These are phyloP conservation scores for Diplodia corticola DNA, from an alignment of 2,329 filamentous ascomycete genomes.

Conservation along the genomic window DNA sequence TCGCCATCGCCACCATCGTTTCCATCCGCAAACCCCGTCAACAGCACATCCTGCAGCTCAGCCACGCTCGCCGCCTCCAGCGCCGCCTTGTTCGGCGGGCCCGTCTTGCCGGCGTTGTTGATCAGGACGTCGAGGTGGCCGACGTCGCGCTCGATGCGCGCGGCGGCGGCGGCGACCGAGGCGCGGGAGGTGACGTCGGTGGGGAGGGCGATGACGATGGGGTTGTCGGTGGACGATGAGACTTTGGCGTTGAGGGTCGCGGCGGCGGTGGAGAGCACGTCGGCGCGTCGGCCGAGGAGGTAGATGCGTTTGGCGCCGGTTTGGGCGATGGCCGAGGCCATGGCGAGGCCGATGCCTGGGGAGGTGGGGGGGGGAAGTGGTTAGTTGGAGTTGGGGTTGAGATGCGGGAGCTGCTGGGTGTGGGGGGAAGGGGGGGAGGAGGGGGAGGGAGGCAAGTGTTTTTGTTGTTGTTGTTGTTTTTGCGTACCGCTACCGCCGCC, in stretches of 20 bases:
- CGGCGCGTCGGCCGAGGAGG: constrained; percentile 46
- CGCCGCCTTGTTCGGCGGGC: constrained; percentile 46
- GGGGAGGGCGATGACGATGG: constrained; percentile 44
- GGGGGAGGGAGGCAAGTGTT: neutral
- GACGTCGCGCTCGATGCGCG: constrained; percentile 44
- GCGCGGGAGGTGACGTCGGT: constrained; percentile 45
- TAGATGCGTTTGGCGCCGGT: constrained; percentile 47
- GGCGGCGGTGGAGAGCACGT: constrained; percentile 45
- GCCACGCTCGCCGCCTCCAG: constrained; percentile 47
- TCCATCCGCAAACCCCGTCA: constrained; percentile 30
- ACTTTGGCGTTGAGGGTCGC: constrained; percentile 32
- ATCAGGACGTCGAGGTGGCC: constrained; percentile 55
- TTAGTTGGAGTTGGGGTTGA: constrained; percentile 37
- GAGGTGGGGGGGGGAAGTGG: constrained; percentile 18
- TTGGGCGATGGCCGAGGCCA: constrained; percentile 45
- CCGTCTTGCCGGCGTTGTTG: constrained; percentile 53
- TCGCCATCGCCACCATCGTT: constrained; percentile 36
- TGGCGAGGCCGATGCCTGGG: constrained; percentile 42
- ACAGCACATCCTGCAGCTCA: constrained; percentile 46
- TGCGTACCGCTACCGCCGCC: constrained; percentile 44
- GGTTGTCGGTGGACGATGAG: constrained; percentile 2
- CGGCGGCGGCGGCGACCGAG: constrained; percentile 45
- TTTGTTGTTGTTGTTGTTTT: no score
- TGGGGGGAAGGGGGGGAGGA: neutral
- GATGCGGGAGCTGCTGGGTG: no score